Base-by-base conservation (phyloP, 2,329 filamentous ascomycete species). In the Fusarium sp. region DNA sequence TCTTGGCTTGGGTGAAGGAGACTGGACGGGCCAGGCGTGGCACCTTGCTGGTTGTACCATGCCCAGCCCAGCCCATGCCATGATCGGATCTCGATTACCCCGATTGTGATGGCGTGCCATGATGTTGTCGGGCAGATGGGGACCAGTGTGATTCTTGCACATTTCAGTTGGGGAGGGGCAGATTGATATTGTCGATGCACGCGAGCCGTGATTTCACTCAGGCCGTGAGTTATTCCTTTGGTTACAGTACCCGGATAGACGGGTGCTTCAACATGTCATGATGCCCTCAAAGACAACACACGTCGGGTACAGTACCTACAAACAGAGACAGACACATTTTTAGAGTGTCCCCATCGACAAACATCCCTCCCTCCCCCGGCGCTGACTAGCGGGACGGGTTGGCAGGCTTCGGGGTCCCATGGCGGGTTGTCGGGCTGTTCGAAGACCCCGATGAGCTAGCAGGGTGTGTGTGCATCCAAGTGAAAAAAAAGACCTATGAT, bases 371-470 rank as follows among this genome's bases (percentile, higher is more conserved):
- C 31, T 34, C 31, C 31, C 31, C 34, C 34, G 22, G 27, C 57
- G 37, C 38, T 42, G 37, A 37, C 59, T 62, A 67, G 64, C 62
- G 64, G 65, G 66, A 62, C 62, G 59, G 57, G 56, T 66, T 67
- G 45, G 66, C 60, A 60, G 61, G 35, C 34, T 16, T 66, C 52
- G 54, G 63, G 29, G 22, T 40, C 22, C 27, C 62, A 35, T 47
- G 69, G 73, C 78, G 78, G 78, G 71, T 14, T 78, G 77, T 82
- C 80, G 80, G 80, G 79, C 66, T 76, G 67, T 64, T 81, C 58
- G 63, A 80, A 79, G 73, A 82, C 71, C 71, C 81, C 81, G 81
- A 81, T 68, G 64, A 52, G 31, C 45, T 64, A 60, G 52, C 37
- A 56, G 61, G 69, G 58, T n/a, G 66, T 27, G 66, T 68, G 71